Evolutionary conservation across 768 basidiomycete genomes (phyloP), one percentile per base, ranked within the genome.

Genomic region (Lactarius trivialis): DNA sequence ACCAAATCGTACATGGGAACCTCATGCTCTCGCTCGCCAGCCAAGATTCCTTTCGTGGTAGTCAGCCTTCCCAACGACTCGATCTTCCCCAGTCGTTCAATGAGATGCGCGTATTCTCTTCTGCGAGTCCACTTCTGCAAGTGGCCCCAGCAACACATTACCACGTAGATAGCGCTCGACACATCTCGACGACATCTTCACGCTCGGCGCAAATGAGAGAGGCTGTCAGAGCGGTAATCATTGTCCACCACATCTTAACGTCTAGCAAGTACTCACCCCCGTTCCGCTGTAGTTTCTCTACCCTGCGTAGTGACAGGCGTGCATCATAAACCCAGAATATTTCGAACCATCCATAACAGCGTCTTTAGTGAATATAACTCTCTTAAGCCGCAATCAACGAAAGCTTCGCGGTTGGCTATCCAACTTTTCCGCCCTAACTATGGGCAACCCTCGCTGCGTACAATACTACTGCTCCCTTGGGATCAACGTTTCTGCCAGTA

Each of bases 151-250:
- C 50, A 52, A 8, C 51, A 53, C 63, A 14, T 21, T 64, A 45
- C 59, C 6, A 91, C 93, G 0, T 97, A 93, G 93, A 89, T 97
- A 68, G 94, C 94, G 14, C 79, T 94, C 65, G 82, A 96, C 54
- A 81, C 85, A 3, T 96, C 77, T 81, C 3, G 71, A 77, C 52
- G 93, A 97, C 71, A 81, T 95, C 56, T 93, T 97, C 73, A 91
- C 90, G 0, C 78, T 91, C n/a, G n/a, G n/a, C 48, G 92, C 91
- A 21, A 77, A 81, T 45, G 65, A 78, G 83, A 64, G 94, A 94
- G 6, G 94, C 93, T 1, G 81, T 83, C 37, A 87, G 89, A 15
- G 91, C 89, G 36, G 89, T 91, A 68, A 70, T 83, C 37, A 30
- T 21, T 30, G 30, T 12, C 6, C 32, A 30, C 15, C 41, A n/a